These are phyloP conservation scores for Tripidium arundinaceum DNA, from an alignment of 202 grass and related monocot genomes.

Conservation along the genomic window DNA sequence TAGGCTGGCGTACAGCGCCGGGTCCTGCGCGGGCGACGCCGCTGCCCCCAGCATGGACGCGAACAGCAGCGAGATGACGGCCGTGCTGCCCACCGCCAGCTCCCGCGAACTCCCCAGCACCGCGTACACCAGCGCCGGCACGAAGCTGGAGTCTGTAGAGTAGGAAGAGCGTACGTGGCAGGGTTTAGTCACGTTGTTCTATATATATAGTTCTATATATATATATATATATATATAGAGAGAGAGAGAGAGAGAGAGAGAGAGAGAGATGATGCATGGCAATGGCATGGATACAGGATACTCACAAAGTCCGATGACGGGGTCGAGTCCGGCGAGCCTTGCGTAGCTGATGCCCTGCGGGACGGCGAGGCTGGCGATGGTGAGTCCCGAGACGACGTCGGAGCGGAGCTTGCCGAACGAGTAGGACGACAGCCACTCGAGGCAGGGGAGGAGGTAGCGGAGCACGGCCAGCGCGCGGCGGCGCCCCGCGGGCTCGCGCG, in stretches of 20 bases:
- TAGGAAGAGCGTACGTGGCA: too few species aligned
- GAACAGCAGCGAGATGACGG: constrained; percentile 52
- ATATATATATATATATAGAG: too few species aligned
- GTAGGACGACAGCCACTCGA: constrained; percentile 56
- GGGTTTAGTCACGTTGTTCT: background rate
- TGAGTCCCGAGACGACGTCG: constrained; percentile 57
- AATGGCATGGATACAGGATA: background rate
- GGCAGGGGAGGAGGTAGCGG: constrained; percentile 51
- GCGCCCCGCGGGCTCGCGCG: too few species aligned
- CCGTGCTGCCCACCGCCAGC: constrained; percentile 53
- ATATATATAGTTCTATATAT: too few species aligned
- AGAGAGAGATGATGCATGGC: background rate
- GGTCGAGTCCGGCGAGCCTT: constrained; percentile 63
- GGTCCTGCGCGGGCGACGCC: constrained; percentile 28
- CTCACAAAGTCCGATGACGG: constrained; percentile 66
- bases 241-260: too few species aligned
- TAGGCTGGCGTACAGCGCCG: constrained; percentile 45
- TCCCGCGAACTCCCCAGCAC: too few species aligned
- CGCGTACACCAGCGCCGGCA: too few species aligned
- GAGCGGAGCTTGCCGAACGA: constrained; percentile 33
- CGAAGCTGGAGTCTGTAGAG: constrained; percentile 59
- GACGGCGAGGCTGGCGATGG: constrained; percentile 68
- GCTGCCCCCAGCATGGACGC: constrained; percentile 46
- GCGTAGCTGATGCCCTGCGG: constrained; percentile 86
- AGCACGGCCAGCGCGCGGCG: too few species aligned